Evolutionary conservation across 768 basidiomycete species (phyloP), one percentile per base, ranked within the genome.

Genomic region (Tricholoma bakamatsutake): DNA sequence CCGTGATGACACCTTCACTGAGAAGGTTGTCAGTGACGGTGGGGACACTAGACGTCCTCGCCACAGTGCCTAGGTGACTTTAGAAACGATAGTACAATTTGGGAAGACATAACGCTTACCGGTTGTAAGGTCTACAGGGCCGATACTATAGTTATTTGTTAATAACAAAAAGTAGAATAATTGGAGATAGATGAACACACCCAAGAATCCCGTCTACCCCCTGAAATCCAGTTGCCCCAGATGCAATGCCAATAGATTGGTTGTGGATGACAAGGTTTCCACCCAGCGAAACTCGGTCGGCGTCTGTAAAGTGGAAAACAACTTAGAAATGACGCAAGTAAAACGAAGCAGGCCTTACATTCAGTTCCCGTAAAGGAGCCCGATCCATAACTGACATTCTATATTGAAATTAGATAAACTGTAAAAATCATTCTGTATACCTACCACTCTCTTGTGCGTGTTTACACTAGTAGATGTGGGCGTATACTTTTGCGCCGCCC

Each of bases 201-300:
- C 85, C 85, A 21, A 87, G 59, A 59, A 88, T 86, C 11, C 85
- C 85, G 59, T 87, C 86, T 24, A 81, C 73, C 42, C 76, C 79
- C 0, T 58, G 35, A 61, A 81, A 79, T 2, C 79, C 85, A 2
- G 52, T 21, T 0, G 79, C 73, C 66, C 66, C 33, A 34, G 71
- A 66, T 13, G 86, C 84, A 48, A 82, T 84, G 61, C 86, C 86
- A 50, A 88, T 84, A 10, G 83, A 85, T 62, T 88, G 87, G 3
- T 65, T 52, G 13, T 69, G 53, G 50, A 88, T 79, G 49, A 73
- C 72, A 28, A 86, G 76, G 27, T 75, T 76, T 18, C 66, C 50
- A 13, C 76, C 74, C 53, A 89, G 69, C 0, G 77, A 74, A 39
- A 89, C 82, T 3, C 69, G 72, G 65, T 88, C 87, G 13, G 64